Base-by-base conservation (phyloP, 2,329 filamentous ascomycete genomes). In the Rhinocladiella mackenziei region DNA sequence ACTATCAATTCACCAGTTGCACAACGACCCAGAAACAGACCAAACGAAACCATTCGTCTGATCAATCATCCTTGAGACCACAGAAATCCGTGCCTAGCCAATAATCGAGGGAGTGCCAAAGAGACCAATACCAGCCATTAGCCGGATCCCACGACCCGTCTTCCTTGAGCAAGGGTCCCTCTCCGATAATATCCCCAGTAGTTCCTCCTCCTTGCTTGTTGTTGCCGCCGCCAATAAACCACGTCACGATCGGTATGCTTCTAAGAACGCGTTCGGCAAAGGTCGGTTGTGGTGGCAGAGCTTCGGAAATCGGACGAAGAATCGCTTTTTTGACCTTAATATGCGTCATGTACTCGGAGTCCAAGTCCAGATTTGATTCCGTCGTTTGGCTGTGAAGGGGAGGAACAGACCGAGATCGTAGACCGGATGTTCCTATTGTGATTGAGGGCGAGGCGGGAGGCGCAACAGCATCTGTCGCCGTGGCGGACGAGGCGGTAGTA, bases 231-330 rank as follows among this genome's bases (percentile, higher is more conserved):
- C 48, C 81, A 33, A 79, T 81, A 60, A 89, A 83, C 80, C 83
- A 88, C 56, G 76, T 77, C 49, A 88, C 66, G 49, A 88, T 73
- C 2, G 84, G 84, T 29, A 88, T 77, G 41, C 75, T 77, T 53
- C 76, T 75, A 42, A 85, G 65, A 14, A 86, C 60, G 39, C 80
- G 75, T 63, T 86, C 81, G 25, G 75, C 68, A 43, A 79, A 72
- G 2, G 81, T 82, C 36, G 79, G 78, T 55, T 84, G 80, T 2
- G 83, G 84, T 10, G 83, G 75, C 19, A 88, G 72, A 6, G 84
- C 84, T 64, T 85, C 78, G 50, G 84, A 77, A 34, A 83, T 77
- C 1, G 84, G 80, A 25, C 84, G 74, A 29, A 89, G 73, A 57
- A 74, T 76, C 22, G 76, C 77, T 48, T 77, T 76, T 38, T 80